phyloP scores from a whole-genome alignment of 306 rosid genomes.

The Cucumis melo region DNA sequence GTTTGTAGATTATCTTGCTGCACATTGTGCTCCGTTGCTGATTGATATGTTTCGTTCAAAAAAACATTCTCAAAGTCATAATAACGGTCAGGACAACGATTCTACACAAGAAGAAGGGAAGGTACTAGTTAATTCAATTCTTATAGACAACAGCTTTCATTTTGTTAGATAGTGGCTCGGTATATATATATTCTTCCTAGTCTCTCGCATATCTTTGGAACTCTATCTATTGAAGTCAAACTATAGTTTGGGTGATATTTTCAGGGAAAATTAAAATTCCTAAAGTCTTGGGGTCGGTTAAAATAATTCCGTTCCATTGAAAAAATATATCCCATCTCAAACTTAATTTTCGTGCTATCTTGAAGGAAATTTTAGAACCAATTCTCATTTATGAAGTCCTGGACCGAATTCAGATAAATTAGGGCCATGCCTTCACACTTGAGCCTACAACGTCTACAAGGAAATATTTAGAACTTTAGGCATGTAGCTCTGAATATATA shows the following conservation, averaged over 20 bases:
- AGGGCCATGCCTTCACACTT: neutral
- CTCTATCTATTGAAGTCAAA: neutral
- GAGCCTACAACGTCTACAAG: neutral
- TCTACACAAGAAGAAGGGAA: constrained; percentile 11
- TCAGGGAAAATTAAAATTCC: neutral
- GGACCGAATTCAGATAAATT: neutral
- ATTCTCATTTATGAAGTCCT: neutral
- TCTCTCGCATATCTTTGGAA: neutral
- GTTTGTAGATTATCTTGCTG: neutral
- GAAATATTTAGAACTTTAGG: neutral
- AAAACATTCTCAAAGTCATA: constrained; percentile 16
- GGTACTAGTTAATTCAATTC: constrained; percentile 10
- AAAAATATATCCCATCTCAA: neutral
- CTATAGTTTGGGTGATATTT: neutral
- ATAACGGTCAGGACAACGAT: constrained; percentile 19
- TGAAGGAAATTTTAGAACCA: neutral
- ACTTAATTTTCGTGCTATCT: neutral
- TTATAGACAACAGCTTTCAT: neutral
- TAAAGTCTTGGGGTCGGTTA: neutral
- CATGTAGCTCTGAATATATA: neutral
- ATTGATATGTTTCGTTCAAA: constrained; percentile 22
- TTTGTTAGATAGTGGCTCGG: neutral
- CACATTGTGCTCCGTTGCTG: neutral
- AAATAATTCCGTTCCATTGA: neutral
- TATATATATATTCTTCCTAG: neutral